Conservation (phyloP, 306 rosid genomes). For the Urtica urens region DNA sequence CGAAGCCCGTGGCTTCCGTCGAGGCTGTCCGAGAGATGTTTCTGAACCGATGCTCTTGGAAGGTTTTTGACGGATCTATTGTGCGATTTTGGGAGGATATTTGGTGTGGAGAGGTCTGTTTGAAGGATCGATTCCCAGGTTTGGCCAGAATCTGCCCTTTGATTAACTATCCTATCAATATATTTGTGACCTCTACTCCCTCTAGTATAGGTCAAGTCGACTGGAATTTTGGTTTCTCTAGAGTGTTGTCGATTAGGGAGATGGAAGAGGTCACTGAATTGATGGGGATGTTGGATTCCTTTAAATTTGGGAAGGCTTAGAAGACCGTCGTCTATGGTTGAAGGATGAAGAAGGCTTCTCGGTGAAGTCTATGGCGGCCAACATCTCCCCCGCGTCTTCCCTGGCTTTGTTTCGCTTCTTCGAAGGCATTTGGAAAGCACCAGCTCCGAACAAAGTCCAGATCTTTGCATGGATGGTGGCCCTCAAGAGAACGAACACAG, state of each 20-base stretch:
- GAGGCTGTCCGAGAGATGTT: neutral
- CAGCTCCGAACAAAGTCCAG: neutral
- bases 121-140: neutral
- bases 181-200: neutral
- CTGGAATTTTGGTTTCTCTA: neutral
- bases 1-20: neutral
- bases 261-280: neutral
- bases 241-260: neutral
- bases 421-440: neutral
- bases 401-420: no score
- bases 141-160: neutral
- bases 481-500: no score
- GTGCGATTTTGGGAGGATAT: slow-evolving; percentile 4
- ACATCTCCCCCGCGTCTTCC: neutral
- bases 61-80: neutral
- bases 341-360: neutral
- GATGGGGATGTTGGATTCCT: neutral
- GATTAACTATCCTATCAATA: no score
- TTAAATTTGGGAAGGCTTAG: neutral
- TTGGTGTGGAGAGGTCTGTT: neutral
- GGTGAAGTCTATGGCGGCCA: neutral
- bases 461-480: neutral
- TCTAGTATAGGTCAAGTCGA: neutral
- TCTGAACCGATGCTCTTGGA: neutral
- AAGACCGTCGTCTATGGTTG: neutral